Conservation (phyloP, 805 yeast species). For the Debaryomyces hansenii region DNA sequence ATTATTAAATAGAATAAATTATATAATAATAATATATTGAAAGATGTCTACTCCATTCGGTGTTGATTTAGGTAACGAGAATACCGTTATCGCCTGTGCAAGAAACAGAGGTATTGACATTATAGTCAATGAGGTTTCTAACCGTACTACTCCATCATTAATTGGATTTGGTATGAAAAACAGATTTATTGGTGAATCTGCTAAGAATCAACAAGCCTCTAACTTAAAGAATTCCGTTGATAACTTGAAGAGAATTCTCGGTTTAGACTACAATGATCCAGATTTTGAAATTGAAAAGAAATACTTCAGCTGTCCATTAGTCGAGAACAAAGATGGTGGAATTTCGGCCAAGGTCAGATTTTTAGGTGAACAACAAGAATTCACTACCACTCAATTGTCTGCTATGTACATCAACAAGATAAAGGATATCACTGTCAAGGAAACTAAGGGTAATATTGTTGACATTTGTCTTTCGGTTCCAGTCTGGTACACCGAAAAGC, state of each 20-base stretch:
- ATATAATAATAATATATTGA: slow-evolving; percentile 9
- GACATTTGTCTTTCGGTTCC: slow-evolving; percentile 97
- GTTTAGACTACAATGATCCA: slow-evolving; percentile 71
- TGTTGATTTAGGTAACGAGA: slow-evolving; percentile 95
- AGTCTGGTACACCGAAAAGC: slow-evolving; percentile 94
- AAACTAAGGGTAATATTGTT: slow-evolving; percentile 76
- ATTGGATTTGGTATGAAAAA: slow-evolving; percentile 90
- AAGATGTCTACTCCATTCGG: slow-evolving; percentile 92
- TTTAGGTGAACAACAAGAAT: slow-evolving; percentile 73
- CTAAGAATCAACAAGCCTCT: slow-evolving; percentile 94
- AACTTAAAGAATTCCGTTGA: slow-evolving; percentile 96
- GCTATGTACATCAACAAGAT: slow-evolving; percentile 95
- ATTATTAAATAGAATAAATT: slow-evolving; percentile 2
- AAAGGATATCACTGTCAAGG: slow-evolving; percentile 74
- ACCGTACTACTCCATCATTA: slow-evolving; percentile 89
- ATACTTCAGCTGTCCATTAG: slow-evolving; percentile 71
- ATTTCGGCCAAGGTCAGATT: slow-evolving; percentile 85
- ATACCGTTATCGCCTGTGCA: slow-evolving; percentile 92
- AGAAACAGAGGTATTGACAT: slow-evolving; percentile 98
- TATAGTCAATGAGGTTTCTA: slow-evolving; percentile 97
- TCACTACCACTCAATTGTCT: slow-evolving; percentile 84
- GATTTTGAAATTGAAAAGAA: slow-evolving; percentile 74
- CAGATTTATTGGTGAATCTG: slow-evolving; percentile 93
- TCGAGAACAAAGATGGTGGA: slow-evolving; percentile 67
- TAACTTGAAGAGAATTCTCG: slow-evolving; percentile 89